These are phyloP conservation scores for Gynochthodes officinalis DNA, from an alignment of 257 asterid genomes.

Conservation along the genomic window DNA sequence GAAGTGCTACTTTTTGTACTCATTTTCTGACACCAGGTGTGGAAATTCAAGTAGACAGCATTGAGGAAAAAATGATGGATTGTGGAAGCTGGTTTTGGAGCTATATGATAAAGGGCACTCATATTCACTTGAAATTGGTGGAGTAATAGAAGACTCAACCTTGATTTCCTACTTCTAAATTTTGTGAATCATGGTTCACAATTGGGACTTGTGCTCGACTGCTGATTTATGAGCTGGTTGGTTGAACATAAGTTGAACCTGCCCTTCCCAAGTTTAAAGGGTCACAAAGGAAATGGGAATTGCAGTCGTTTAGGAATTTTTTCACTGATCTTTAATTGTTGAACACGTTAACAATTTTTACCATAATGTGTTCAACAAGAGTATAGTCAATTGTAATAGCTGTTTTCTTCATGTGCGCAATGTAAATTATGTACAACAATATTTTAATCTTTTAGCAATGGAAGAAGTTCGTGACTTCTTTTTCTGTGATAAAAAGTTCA, in stretches of 20 bases:
- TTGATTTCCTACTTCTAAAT: conserved; percentile 1
- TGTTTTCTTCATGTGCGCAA: conserved; percentile 24
- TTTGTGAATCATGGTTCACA: conserved; percentile 75
- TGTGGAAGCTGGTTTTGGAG: conserved; percentile 96
- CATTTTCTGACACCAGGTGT: conserved; percentile 45
- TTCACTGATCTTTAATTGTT: background rate
- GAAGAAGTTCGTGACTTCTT: background rate
- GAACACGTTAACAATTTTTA: conserved; percentile 3
- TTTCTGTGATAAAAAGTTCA: background rate
- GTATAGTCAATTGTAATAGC: background rate
- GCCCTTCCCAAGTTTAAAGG: conserved; percentile 15
- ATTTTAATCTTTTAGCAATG: background rate
- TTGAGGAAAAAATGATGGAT: conserved; percentile 61
- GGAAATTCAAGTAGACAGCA: conserved; percentile 52
- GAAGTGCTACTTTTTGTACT: background rate
- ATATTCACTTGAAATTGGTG: conserved; percentile 62
- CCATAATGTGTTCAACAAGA: conserved; percentile 1
- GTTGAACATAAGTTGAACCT: conserved; percentile 86
- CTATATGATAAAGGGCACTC: conserved; percentile 57
- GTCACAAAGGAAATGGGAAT: background rate
- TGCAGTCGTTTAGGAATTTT: background rate
- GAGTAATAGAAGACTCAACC: conserved; percentile 41
- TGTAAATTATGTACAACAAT: conserved; percentile 33
- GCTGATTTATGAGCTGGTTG: conserved; percentile 31
- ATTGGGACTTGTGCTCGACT: conserved; percentile 25